Conservation (phyloP, 257 asterid species). For the Dorcoceras hygrometricum region DNA sequence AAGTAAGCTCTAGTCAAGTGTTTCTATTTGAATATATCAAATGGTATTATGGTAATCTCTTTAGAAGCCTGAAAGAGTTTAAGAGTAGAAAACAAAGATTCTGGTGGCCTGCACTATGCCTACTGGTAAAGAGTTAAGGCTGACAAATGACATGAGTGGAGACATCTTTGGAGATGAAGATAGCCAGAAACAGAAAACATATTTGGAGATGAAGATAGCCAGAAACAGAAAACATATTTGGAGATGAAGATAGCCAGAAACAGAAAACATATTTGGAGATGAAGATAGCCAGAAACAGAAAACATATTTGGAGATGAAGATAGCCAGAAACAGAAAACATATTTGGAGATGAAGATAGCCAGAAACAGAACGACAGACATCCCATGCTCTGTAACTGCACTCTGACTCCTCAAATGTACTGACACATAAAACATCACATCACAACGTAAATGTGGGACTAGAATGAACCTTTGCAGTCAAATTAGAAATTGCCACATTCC, state of each 20-base stretch:
- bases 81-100: not conserved
- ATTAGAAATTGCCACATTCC: conserved; percentile 78
- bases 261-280: not conserved
- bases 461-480: conserved; percentile 70
- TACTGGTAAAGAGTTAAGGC: not conserved
- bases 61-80: not conserved
- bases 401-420: conserved; percentile 4
- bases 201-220: not conserved
- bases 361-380: not conserved
- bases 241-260: not conserved
- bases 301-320: not conserved
- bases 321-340: conserved; percentile 1
- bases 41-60: not conserved
- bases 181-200: conserved; percentile 3
- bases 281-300: not conserved
- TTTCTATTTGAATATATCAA: not conserved
- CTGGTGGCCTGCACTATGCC: not conserved
- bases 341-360: not conserved
- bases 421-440: conserved; percentile 1
- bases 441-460: not conserved
- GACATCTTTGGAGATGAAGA: not conserved
- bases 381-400: not conserved
- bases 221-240: not conserved
- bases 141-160: not conserved
- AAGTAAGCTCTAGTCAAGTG: not conserved